A percentile compares a stretch with the other conserved stretches of the same genome.
Conservation (phyloP, 805 yeast species). For the Lipomyces yamanashiensis region DNA sequence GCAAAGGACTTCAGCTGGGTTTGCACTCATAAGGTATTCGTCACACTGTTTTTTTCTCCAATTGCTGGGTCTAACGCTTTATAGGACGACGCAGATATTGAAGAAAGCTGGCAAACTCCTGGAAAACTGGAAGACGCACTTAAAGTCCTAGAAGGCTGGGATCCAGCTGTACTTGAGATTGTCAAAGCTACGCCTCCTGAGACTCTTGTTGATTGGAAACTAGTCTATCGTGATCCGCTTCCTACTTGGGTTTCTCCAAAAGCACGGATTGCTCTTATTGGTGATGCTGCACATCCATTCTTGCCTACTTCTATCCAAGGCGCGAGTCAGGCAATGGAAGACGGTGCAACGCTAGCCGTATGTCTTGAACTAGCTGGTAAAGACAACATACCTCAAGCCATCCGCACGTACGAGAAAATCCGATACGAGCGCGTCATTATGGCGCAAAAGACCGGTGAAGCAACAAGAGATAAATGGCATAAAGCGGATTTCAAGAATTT, state of each 20-base stretch:
- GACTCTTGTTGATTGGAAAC: constrained; percentile 48
- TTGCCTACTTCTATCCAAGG: constrained; percentile 12
- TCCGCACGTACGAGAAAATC: constrained; percentile 4
- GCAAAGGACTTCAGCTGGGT: constrained; percentile 14
- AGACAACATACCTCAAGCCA: not conserved
- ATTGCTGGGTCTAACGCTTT: not conserved
- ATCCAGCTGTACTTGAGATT: constrained; percentile 3
- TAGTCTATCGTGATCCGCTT: constrained; percentile 67
- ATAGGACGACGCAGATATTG: constrained; percentile 12
- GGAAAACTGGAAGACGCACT: constrained; percentile 7
- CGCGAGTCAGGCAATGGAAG: constrained; percentile 14
- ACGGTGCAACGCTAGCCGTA: constrained; percentile 5
- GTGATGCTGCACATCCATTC: constrained; percentile 10
- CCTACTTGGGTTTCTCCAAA: constrained; percentile 66
- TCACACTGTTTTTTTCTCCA: not conserved
- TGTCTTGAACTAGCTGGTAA: constrained; percentile 4
- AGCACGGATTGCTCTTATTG: constrained; percentile 5
- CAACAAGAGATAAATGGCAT: constrained; percentile 6
- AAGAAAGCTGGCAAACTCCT: constrained; percentile 14
- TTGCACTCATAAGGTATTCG: constrained; percentile 6
- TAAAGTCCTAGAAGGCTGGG: constrained; percentile 13
- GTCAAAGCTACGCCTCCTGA: constrained; percentile 8
- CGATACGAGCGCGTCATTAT: not conserved
- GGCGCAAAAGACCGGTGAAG: constrained; percentile 4
- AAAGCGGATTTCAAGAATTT: constrained; percentile 4